phyloP scores from a whole-genome alignment of 2,329 filamentous ascomycete species.

The Alternaria consortialis region DNA sequence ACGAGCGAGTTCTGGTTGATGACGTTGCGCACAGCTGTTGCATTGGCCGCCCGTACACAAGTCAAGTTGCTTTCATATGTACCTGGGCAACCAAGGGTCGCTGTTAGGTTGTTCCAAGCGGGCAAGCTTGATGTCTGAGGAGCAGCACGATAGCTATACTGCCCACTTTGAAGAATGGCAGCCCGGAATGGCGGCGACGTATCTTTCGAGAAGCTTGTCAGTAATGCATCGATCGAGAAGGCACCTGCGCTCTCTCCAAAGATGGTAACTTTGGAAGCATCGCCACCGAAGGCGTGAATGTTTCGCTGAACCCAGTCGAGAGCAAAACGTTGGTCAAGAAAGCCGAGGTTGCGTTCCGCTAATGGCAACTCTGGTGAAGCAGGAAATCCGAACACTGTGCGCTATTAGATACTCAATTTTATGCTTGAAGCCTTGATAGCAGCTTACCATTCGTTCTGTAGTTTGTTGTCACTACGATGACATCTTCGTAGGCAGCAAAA shows the following conservation, averaged over 20 bases:
- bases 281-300: conserved; percentile 60
- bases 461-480: conserved; percentile 40
- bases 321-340: conserved; percentile 65
- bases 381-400: conserved; percentile 42
- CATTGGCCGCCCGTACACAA: conserved; percentile 34
- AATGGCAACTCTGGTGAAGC: conserved; percentile 31
- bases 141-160: conserved; percentile 30
- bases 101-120: conserved; percentile 35
- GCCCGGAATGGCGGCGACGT: conserved; percentile 39
- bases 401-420: neutral
- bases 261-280: conserved; percentile 60
- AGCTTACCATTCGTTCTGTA: conserved; percentile 43
- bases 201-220: conserved; percentile 37
- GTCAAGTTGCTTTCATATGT: conserved; percentile 26
- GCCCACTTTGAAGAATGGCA: conserved; percentile 41
- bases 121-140: conserved; percentile 17
- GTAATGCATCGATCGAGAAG: conserved; percentile 35
- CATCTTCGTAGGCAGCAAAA: conserved; percentile 43
- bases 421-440: neutral
- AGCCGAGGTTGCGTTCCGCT: conserved; percentile 57
- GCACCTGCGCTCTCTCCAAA: conserved; percentile 44
- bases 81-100: conserved; percentile 33
- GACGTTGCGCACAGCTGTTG: conserved; percentile 28
- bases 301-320: conserved; percentile 64
- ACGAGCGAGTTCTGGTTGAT: conserved; percentile 28